phyloP scores from a whole-genome alignment of 2,329 filamentous ascomycete genomes.

The Xylaria arbuscula region DNA sequence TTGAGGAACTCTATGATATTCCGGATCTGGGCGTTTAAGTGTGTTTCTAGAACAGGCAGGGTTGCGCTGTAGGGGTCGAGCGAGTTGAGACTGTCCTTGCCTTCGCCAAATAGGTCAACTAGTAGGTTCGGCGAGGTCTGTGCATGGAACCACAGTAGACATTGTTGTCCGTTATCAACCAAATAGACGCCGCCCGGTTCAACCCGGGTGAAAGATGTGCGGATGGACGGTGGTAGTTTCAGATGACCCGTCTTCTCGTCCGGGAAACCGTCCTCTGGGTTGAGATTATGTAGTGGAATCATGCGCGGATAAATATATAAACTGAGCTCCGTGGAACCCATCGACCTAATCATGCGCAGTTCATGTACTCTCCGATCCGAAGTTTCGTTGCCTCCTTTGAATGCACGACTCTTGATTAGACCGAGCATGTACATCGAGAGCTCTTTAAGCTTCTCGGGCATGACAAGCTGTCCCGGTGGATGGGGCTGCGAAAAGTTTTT shows the following conservation, averaged over 20 bases:
- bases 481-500: slow-evolving; percentile 91
- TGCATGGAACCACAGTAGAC: slow-evolving; percentile 90
- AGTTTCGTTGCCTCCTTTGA: slow-evolving; percentile 92
- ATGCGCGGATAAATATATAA: slow-evolving; percentile 96
- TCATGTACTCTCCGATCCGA: slow-evolving; percentile 92
- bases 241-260: slow-evolving; percentile 86
- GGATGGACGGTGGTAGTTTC: slow-evolving; percentile 81
- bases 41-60: slow-evolving; percentile 87
- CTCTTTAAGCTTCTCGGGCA: slow-evolving; percentile 96
- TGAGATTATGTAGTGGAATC: slow-evolving; percentile 89
- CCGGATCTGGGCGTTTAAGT: slow-evolving; percentile 92
- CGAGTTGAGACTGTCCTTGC: slow-evolving; percentile 74
- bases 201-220: slow-evolving; percentile 86
- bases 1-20: slow-evolving; percentile 92
- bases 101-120: slow-evolving; percentile 87
- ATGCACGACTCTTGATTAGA: slow-evolving; percentile 87
- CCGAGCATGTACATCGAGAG: slow-evolving; percentile 96
- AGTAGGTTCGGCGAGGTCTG: slow-evolving; percentile 94
- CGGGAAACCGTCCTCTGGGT: slow-evolving; percentile 90
- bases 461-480: slow-evolving; percentile 90
- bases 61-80: slow-evolving; percentile 85
- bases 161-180: slow-evolving; percentile 93
- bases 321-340: slow-evolving; percentile 86
- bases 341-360: slow-evolving; percentile 87
- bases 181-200: slow-evolving; percentile 95